Evolutionary conservation across 257 asterid genomes (phyloP).

Genomic region (Solanum lycopersicoides): DNA sequence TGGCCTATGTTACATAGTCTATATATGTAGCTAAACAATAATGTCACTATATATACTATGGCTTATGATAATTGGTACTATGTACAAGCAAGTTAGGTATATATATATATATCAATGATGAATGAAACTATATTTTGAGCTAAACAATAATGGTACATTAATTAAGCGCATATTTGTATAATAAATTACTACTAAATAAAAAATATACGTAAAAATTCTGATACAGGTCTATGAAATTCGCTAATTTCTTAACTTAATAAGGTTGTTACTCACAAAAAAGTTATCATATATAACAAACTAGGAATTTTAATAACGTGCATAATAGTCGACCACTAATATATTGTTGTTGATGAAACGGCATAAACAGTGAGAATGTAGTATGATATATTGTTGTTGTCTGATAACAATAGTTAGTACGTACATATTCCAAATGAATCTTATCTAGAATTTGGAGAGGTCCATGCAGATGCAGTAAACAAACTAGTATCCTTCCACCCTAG

Average conservation of each 20-base stretch:
- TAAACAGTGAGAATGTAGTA: background rate
- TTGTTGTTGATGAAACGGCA: background rate
- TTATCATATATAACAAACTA: background rate
- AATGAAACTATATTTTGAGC: background rate
- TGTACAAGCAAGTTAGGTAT: background rate
- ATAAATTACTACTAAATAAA: background rate
- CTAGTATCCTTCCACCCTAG: conserved; percentile 81
- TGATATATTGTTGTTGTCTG: background rate
- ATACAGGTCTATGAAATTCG: background rate
- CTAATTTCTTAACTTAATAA: too few species aligned
- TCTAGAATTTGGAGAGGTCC: conserved; percentile 45
- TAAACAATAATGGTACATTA: background rate
- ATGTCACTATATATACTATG: background rate
- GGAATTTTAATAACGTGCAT: background rate
- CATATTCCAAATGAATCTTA: background rate
- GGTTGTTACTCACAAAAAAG: too few species aligned
- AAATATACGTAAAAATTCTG: background rate
- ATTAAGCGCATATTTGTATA: background rate
- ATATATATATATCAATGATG: background rate
- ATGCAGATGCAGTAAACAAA: conserved; percentile 72
- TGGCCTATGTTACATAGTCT: background rate
- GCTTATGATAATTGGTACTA: background rate
- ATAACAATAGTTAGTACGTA: background rate
- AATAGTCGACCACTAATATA: background rate
- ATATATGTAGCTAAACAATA: background rate